These are phyloP conservation scores for Solanum bukasovii DNA, from an alignment of 257 asterid species.

Conservation along the genomic window DNA sequence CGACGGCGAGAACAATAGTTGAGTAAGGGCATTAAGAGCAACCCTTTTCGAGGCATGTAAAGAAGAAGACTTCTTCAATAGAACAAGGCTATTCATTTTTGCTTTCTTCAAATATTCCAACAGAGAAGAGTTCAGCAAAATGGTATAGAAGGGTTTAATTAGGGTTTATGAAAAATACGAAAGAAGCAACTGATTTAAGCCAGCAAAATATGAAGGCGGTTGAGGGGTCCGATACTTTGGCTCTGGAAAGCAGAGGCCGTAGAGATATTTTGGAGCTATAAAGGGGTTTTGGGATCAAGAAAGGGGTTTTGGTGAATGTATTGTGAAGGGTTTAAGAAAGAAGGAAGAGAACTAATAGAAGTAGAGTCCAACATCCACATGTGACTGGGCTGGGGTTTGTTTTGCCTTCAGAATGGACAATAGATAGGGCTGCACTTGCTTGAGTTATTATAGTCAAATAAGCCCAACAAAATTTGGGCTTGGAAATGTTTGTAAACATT, in stretches of 20 bases:
- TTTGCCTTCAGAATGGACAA: neutral
- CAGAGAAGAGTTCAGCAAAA: neutral
- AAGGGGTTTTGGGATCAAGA: neutral
- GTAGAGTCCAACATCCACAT: neutral
- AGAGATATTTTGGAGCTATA: neutral
- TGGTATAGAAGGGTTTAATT: conserved; percentile 4
- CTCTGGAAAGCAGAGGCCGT: neutral
- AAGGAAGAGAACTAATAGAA: neutral
- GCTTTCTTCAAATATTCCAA: neutral
- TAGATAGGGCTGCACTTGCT: neutral
- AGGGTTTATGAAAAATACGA: conserved; percentile 10
- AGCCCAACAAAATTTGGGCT: neutral
- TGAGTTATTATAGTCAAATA: neutral
- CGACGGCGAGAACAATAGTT: conserved; percentile 13
- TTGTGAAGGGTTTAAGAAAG: neutral
- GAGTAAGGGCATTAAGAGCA: conserved; percentile 33
- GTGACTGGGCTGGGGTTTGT: neutral
- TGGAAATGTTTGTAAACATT: neutral
- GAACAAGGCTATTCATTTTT: conserved; percentile 38
- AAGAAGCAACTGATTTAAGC: neutral
- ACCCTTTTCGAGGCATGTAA: conserved; percentile 18
- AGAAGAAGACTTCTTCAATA: conserved; percentile 35
- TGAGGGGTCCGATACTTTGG: neutral
- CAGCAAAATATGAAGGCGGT: neutral
- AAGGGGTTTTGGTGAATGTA: neutral